phyloP scores from a whole-genome alignment of 108 stramenopile species.

The Fistulifera solaris region DNA sequence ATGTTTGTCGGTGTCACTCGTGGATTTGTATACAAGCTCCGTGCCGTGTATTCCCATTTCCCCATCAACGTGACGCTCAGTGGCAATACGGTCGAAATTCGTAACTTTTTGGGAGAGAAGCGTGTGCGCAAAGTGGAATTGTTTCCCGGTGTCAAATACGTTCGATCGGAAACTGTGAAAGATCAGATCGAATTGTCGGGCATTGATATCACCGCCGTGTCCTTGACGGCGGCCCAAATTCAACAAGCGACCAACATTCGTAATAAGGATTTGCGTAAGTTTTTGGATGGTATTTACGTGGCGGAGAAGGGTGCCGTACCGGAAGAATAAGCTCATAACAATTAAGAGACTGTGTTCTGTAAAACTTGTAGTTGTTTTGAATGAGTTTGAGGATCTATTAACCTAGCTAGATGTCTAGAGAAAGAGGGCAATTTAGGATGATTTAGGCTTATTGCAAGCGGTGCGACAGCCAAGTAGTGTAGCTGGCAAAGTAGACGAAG shows the following conservation, averaged over 20 bases:
- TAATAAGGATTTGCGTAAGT: conserved; percentile 99
- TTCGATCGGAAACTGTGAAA: conserved; percentile 91
- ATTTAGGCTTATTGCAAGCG: too few species aligned
- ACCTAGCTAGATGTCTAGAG: too few species aligned
- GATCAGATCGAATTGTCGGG: conserved; percentile 96
- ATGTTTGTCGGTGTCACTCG: conserved; percentile 98
- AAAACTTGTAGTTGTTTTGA: not conserved
- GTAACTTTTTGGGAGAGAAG: conserved; percentile 99
- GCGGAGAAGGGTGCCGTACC: conserved; percentile 87
- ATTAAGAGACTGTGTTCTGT: conserved; percentile 1
- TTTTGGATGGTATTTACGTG: conserved; percentile 99
- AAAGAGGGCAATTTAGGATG: too few species aligned
- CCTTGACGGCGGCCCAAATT: conserved; percentile 90
- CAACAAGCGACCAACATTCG: conserved; percentile 94
- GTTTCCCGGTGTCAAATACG: conserved; percentile 86
- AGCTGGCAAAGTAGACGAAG: too few species aligned
- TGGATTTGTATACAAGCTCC: conserved; percentile 99
- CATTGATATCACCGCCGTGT: conserved; percentile 96
- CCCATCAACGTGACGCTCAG: conserved; percentile 95
- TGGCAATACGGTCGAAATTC: conserved; percentile 88
- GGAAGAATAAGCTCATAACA: conserved; percentile 14
- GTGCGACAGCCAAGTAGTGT: too few species aligned
- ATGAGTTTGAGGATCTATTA: not conserved
- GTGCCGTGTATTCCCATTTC: conserved; percentile 99
- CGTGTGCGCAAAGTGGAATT: conserved; percentile 88